phyloP scores from a whole-genome alignment of 78 protist species.

The Tieghemostelium lacteum region DNA sequence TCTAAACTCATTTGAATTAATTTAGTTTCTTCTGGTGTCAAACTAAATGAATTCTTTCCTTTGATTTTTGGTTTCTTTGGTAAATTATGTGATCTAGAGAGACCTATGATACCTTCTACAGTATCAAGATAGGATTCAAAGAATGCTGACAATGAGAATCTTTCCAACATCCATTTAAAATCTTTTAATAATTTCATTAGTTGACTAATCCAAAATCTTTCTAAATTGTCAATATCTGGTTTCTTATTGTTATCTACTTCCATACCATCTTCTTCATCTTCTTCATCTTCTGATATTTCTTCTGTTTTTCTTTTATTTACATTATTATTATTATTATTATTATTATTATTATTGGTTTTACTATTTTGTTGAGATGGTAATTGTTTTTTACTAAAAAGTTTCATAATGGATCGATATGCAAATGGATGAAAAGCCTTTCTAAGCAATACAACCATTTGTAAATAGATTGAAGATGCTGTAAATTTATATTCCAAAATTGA shows the following conservation, averaged over 20 bases:
- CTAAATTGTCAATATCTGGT: not conserved
- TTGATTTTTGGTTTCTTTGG: conserved; percentile 5
- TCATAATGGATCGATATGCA: conserved; percentile 26
- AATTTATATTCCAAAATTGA: not conserved
- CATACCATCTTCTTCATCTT: not conserved
- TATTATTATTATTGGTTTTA: not conserved
- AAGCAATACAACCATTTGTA: conserved; percentile 8
- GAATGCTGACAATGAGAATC: conserved; percentile 17
- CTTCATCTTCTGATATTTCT: not conserved
- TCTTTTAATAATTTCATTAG: conserved; percentile 1
- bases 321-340: not conserved
- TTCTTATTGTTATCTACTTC: not conserved
- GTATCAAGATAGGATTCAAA: conserved; percentile 20
- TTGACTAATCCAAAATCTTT: not conserved
- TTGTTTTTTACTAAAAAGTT: conserved; percentile 10
- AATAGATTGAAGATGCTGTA: conserved; percentile 55
- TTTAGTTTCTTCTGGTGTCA: conserved; percentile 1
- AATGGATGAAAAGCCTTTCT: conserved; percentile 43
- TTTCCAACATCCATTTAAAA: not conserved
- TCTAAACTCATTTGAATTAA: not conserved
- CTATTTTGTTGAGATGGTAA: not conserved
- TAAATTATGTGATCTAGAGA: conserved; percentile 2
- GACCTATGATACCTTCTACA: not conserved
- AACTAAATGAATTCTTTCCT: not conserved
- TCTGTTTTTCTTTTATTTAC: too few relatives aligned